Base-by-base conservation (phyloP, 371 early-diverging fungal species). In the Mortierella sp. region DNA sequence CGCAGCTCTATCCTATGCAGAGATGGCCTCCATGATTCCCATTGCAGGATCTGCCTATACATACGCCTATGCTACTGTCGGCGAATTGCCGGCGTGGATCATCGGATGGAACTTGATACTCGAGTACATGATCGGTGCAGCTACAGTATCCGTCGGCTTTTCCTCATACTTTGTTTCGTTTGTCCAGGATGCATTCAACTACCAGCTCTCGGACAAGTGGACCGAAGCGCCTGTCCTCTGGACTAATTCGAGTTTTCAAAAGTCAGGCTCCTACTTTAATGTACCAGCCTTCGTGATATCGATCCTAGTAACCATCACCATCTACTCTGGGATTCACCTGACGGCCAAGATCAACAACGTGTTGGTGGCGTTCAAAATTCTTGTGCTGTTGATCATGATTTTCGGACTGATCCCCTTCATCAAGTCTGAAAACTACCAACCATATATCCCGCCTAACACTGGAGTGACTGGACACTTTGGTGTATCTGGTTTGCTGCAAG, bases 21-120 rank as follows among this genome's bases (percentile, higher is more conserved):
- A 94, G 79, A 81, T 94, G 81, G 89, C 94, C 1, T 86, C 91
- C 17, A 90, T 90, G 90, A 89, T 94, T 41, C 95, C 95, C 3
- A 88, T 93, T 14, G 85, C 94, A 21, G 95, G 95, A 22, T 93
- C 93, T 0, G 91, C 94, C 10, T 94, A 93, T 66, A 91, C 94
- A 0, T 94, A 92, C 60, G 86, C 92, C 12, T 94, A 93, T 59
- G 92, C 93, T 2, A 92, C 94, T 1, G 84, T 94, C 81, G 95
- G 95, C 25, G 94, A 94, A 81, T 80, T 92, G 43, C 72, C 91
- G 19, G 94, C 87, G 2, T 94, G 93, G 93, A 88, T 88, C 28
- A 88, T 94, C 60, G 93, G 93, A 22, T 94, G 95, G 95, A 88
- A 93, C 78, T 78, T 94, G 34, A 88, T 91, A n/a, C 81, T 94